phyloP scores from a whole-genome alignment of 495 filamentous ascomycete genomes.

The Lepidopterella palustris region DNA sequence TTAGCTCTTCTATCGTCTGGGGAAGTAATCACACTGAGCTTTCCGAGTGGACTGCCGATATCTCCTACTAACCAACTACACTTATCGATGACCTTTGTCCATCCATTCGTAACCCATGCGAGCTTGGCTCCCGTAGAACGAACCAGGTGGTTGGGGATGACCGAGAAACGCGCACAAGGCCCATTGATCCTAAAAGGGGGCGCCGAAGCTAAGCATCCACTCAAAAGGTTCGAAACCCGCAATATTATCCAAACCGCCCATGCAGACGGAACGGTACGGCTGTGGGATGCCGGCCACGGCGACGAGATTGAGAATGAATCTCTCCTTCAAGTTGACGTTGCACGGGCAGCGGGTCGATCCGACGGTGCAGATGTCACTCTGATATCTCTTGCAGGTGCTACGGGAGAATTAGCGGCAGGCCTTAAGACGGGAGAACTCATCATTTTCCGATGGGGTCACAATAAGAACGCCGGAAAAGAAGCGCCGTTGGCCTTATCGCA shows the following conservation, averaged over 20 bases:
- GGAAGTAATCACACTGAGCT: conserved; percentile 80
- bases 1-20: conserved; percentile 75
- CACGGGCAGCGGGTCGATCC: conserved; percentile 72
- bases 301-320: conserved; percentile 87
- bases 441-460: conserved; percentile 80
- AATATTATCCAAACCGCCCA: conserved; percentile 79
- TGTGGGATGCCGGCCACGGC: conserved; percentile 86
- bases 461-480: conserved; percentile 53
- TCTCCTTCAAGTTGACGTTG: conserved; percentile 77
- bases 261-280: conserved; percentile 74
- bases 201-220: conserved; percentile 55
- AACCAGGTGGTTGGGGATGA: conserved; percentile 81
- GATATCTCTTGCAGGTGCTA: conserved; percentile 67
- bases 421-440: conserved; percentile 74
- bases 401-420: conserved; percentile 79
- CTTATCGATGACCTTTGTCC: conserved; percentile 71
- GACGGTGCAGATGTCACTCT: conserved; percentile 68
- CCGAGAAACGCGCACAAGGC: conserved; percentile 65
- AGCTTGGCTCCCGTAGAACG: conserved; percentile 63
- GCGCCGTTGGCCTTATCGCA: conserved; percentile 45
- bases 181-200: conserved; percentile 72
- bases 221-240: conserved; percentile 70
- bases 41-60: conserved; percentile 85
- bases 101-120: conserved; percentile 74
- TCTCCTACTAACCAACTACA: conserved; percentile 87